phyloP scores from a whole-genome alignment of 176 grass and related monocot genomes.

The Chrysopogon serrulatus region DNA sequence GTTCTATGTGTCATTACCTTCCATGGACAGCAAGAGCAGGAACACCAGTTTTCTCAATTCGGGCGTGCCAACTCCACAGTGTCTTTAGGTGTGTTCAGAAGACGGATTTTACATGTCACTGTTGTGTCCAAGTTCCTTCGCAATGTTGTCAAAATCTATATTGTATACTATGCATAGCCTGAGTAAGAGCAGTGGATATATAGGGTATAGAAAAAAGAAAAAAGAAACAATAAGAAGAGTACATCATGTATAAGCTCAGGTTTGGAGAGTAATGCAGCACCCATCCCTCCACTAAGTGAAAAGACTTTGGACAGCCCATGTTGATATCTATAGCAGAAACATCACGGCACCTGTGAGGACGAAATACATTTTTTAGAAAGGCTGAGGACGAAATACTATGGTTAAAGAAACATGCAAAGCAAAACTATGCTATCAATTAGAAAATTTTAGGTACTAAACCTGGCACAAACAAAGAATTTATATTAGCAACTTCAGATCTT shows the following conservation, averaged over 20 bases:
- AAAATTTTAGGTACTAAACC: too few species aligned
- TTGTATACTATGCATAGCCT: conserved; percentile 26
- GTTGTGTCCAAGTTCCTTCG: conserved; percentile 70
- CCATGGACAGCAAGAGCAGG: conserved; percentile 88
- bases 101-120: conserved; percentile 94
- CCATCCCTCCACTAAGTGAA: conserved; percentile 95
- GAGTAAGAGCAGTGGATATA: conserved; percentile 19
- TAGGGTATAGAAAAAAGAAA: conserved; percentile 4
- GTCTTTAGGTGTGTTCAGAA: conserved; percentile 54
- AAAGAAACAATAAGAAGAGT: conserved; percentile 24
- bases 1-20: conserved; percentile 41
- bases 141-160: conserved; percentile 94
- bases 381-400: neutral
- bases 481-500: conserved; percentile 8
- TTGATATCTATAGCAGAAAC: conserved; percentile 94
- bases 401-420: conserved; percentile 19
- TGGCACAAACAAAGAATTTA: neutral
- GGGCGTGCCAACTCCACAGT: conserved; percentile 86
- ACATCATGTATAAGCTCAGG: conserved; percentile 99
- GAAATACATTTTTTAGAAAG: too few species aligned
- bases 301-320: conserved; percentile 92
- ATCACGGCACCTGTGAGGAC: conserved; percentile 66
- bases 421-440: conserved; percentile 4
- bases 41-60: conserved; percentile 91
- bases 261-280: conserved; percentile 94